Base-by-base conservation (phyloP, 2,329 filamentous ascomycete genomes). In the Colletotrichum gigasporum region DNA sequence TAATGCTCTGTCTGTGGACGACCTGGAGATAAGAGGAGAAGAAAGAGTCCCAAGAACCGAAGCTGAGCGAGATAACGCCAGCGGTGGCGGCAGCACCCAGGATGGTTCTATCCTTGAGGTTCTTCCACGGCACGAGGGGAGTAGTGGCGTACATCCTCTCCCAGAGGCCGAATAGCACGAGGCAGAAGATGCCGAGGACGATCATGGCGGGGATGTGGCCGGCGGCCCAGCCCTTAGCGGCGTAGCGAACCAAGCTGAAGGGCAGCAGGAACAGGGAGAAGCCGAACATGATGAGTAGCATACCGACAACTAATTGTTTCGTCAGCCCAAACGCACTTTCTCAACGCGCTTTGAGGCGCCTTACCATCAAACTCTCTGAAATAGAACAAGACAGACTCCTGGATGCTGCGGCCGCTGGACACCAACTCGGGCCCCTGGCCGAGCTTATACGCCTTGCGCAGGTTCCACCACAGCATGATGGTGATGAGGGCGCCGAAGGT, bases 241-340 rank as follows among this genome's bases (percentile, higher is more conserved):
- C 75, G 50, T 75, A 78, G 4, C 77, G 74, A n/a, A 80, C 80
- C 24, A 89, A 74, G 14, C 81, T 87, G 69, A 90, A 83, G 1
- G 87, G 87, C 3, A 90, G 78, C 18, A 89, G 74, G 69, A 90
- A 83, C 12, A 87, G 72, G 10, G 79, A 77, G 41, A 86, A 79
- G 3, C 83, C 85, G 8, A 73, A 75, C 35, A 81, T 77, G 69
- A 86, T 65, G 5, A 88, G 73, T 11, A 87, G 57, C 22, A 86
- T 78, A 5, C 86, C 85, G 28, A 82, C 62, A 12, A 81, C 59
- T 63, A 14, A 9, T 34, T 10, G 0, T 8, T 12, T 39, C 12
- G 41, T 45, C 6, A 26, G 1, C 0, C 18, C n/a, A 0, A 3
- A 26, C 14, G 44, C 9, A 0, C 12, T 3, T 34, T 6, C 11